Evolutionary conservation across 306 rosid species (phyloP), one percentile per base, ranked within the genome.

Genomic region (Sesbania bispinosa): DNA sequence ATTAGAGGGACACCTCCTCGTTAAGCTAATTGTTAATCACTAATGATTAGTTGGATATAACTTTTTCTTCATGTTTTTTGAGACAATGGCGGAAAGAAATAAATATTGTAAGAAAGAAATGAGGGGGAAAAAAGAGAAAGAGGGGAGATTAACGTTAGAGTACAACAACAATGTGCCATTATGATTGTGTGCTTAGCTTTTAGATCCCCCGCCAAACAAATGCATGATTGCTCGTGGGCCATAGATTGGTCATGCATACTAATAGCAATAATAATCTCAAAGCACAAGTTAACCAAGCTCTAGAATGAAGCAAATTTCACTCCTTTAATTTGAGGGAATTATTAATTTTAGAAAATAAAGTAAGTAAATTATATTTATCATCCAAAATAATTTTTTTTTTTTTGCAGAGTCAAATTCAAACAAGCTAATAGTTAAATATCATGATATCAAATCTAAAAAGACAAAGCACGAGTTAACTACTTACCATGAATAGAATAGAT

Each of bases 131-230:
- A 58, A 2, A 45, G 2, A 29, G 7, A 14, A 6, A 35, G 13
- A n/a, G 9, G 23, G 23, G 41, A 65, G 53, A 63, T 74, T 77
- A 74, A 77, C 81, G 79, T 79, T 79, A 35, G 57, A 69, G 81
- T 78, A 70, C 54, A 80, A 72, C 77, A 59, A 74, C 76, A 75
- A 68, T 78, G 81, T 82, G 80, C 36, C 42, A 76, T 80, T 55
- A 83, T 81, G 73, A 84, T 84, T 64, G 77, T 79, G 65, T 75
- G 87, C 83, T 77, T 79, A 57, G 46, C 83, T 85, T 81, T 87
- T 68, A 65, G 61, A 73, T 51, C 63, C 77, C 77, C 82, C 14
- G 84, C 83, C 88, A 53, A 82, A 62, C 80, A 67, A 84, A 47
- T 39, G 53, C 84, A 85, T 89, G 46, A 85, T 89, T 81, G 30